Percentiles rank a stretch among this genome's conserved stretches.
These are phyloP conservation scores for Solanum etuberosum DNA, from an alignment of 257 asterid species.

Conservation along the genomic window DNA sequence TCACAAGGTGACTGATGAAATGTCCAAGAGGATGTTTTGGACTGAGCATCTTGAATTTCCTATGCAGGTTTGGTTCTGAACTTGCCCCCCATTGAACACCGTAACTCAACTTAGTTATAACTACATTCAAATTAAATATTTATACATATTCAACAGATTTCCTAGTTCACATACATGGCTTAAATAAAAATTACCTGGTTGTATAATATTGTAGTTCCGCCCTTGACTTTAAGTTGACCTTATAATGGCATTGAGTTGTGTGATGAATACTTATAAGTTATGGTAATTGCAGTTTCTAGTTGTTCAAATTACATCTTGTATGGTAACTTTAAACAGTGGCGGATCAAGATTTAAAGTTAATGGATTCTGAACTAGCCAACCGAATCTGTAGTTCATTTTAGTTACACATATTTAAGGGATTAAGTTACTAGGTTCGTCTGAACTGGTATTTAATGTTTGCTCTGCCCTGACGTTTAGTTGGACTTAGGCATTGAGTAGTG, in stretches of 20 bases:
- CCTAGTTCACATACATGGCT: neutral
- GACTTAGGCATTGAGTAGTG: neutral
- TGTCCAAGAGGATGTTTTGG: neutral
- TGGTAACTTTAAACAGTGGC: neutral
- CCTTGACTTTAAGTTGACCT: neutral
- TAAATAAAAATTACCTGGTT: no score
- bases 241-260: neutral
- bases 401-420: no score
- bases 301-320: neutral
- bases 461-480: neutral
- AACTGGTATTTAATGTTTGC: neutral
- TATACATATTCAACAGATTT: no score
- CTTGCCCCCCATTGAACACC: neutral
- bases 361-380: neutral
- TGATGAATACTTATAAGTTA: neutral
- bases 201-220: neutral
- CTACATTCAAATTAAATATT: neutral
- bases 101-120: no score
- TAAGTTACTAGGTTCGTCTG: no score
- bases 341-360: neutral
- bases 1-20: neutral
- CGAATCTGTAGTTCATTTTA: neutral
- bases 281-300: neutral
- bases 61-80: neutral
- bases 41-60: neutral